phyloP scores from a whole-genome alignment of 768 basidiomycete species.

The Podaxis sp. region DNA sequence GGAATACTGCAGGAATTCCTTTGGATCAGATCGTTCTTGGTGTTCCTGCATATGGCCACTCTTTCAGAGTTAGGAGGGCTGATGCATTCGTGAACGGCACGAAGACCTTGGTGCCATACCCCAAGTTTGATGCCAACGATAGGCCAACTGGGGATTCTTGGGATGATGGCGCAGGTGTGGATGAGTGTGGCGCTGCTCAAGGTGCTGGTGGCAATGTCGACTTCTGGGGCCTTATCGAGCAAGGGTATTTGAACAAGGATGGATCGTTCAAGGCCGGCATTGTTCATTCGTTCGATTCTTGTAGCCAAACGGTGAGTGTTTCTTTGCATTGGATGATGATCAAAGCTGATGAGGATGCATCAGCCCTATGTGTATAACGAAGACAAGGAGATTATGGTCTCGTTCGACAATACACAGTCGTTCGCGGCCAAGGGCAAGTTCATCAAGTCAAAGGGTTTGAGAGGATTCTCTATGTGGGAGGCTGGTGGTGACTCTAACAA shows the following conservation, averaged over 20 bases:
- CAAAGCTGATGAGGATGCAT: neutral
- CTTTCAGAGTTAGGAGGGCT: slow-evolving; percentile 49
- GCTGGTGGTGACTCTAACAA: slow-evolving; percentile 59
- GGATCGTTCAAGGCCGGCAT: slow-evolving; percentile 47
- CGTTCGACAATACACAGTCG: slow-evolving; percentile 44
- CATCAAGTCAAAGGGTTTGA: slow-evolving; percentile 45
- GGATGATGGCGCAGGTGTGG: slow-evolving; percentile 47
- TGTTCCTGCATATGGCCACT: slow-evolving; percentile 80
- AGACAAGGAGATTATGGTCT: slow-evolving; percentile 40
- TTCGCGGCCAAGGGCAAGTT: slow-evolving; percentile 53
- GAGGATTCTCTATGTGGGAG: slow-evolving; percentile 72
- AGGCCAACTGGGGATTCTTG: slow-evolving; percentile 60
- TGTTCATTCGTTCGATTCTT: slow-evolving; percentile 52
- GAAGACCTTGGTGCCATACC: slow-evolving; percentile 40
- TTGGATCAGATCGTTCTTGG: slow-evolving; percentile 67
- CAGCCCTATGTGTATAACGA: slow-evolving; percentile 44
- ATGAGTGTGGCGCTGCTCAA: slow-evolving; percentile 53
- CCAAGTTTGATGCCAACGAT: slow-evolving; percentile 45
- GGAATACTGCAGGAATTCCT: slow-evolving; percentile 78
- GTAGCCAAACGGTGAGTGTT: slow-evolving; percentile 65
- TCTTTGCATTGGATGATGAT: neutral
- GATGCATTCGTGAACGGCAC: slow-evolving; percentile 41
- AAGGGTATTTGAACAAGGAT: slow-evolving; percentile 48
- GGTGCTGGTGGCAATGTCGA: slow-evolving; percentile 51
- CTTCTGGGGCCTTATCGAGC: slow-evolving; percentile 61